Conservation (phyloP, 345 rosid genomes). For the Eucalyptus caleyi region DNA sequence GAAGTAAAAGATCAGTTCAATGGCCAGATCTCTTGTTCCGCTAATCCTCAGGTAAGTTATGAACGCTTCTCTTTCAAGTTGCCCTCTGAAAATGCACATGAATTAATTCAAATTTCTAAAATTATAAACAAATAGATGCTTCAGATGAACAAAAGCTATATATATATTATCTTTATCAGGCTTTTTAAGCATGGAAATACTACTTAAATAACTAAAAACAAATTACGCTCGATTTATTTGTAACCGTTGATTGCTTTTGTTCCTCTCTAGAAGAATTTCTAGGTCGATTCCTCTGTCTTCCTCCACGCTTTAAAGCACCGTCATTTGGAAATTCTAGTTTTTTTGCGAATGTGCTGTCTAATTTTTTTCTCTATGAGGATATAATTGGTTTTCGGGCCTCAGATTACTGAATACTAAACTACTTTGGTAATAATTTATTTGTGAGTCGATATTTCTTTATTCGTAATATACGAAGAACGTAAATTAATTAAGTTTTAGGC, state of each 20-base stretch:
- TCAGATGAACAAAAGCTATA: neutral
- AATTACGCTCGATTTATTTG: neutral
- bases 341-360: neutral
- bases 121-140: neutral
- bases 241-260: neutral
- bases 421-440: neutral
- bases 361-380: neutral
- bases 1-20: neutral
- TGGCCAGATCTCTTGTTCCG: neutral
- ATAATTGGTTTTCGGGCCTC: neutral
- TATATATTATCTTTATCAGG: neutral
- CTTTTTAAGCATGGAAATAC: neutral
- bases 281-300: neutral
- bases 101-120: neutral
- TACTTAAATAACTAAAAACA: neutral
- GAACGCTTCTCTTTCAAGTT: neutral
- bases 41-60: neutral
- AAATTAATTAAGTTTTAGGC: neutral
- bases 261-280: too few species aligned
- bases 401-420: too few species aligned
- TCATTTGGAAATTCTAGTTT: neutral
- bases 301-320: neutral
- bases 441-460: too few species aligned
- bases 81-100: neutral
- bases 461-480: too few species aligned